A percentile compares a stretch with the other conserved stretches of the same genome.
Evolutionary conservation across 768 basidiomycete species (phyloP).

Genomic region (Phaeolepiota aurea): DNA sequence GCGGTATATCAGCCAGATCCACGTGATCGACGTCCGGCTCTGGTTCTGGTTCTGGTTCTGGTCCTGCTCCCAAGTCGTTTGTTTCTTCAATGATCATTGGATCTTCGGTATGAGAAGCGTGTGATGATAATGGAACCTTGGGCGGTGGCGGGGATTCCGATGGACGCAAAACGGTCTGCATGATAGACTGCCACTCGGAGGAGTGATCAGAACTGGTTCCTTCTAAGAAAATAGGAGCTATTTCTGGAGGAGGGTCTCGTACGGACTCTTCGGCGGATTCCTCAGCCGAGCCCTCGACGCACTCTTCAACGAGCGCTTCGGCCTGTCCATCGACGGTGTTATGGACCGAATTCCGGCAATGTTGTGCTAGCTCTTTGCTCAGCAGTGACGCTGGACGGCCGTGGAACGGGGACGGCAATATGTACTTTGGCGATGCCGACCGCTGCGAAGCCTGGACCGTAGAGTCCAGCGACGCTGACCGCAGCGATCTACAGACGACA

Average conservation of each 20-base stretch:
- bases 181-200: neutral
- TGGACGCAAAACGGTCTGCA: neutral
- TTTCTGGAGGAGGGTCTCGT: neutral
- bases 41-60: neutral
- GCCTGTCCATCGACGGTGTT: too few relatives aligned
- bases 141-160: neutral
- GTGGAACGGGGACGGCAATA: conserved; percentile 16
- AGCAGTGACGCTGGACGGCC: neutral
- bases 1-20: neutral
- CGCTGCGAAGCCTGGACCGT: conserved; percentile 16
- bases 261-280: neutral
- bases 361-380: neutral
- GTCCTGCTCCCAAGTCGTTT: neutral
- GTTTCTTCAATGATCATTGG: neutral
- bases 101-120: neutral
- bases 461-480: conserved; percentile 33
- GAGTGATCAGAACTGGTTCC: neutral
- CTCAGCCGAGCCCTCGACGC: neutral
- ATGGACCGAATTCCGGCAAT: neutral
- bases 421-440: conserved; percentile 33
- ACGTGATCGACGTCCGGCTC: too few relatives aligned
- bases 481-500: conserved; percentile 26
- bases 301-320: neutral
- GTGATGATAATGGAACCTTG: neutral
- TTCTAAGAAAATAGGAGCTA: neutral